phyloP scores from a whole-genome alignment of 2,329 filamentous ascomycete genomes.

The Hirsutella rhossiliensis region DNA sequence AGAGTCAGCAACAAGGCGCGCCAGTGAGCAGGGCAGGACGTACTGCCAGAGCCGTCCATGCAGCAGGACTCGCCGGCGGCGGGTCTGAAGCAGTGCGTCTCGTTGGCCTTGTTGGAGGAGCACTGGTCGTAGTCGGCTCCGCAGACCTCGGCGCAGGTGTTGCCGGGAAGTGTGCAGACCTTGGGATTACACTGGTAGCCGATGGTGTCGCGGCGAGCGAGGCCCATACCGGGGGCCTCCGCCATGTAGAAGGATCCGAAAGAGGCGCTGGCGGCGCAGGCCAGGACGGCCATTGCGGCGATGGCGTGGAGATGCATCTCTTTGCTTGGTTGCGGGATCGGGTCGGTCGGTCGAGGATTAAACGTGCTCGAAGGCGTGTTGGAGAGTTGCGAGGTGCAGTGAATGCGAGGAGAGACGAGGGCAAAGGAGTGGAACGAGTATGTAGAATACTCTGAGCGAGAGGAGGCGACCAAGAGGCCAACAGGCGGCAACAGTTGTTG shows the following conservation, averaged over 20 bases:
- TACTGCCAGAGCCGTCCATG: slow-evolving; percentile 43
- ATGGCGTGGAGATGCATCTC: slow-evolving; percentile 24
- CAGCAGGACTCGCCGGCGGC: slow-evolving; percentile 42
- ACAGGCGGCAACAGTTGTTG: not conserved
- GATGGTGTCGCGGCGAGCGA: slow-evolving; percentile 29
- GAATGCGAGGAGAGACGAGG: not conserved
- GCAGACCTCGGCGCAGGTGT: slow-evolving; percentile 43
- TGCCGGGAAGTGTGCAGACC: slow-evolving; percentile 31
- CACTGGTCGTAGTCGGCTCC: slow-evolving; percentile 37
- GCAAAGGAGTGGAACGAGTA: slow-evolving; percentile 4
- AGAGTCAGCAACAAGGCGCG: not conserved
- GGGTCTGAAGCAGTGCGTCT: slow-evolving; percentile 48
- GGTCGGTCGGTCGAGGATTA: not conserved
- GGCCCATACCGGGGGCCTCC: slow-evolving; percentile 23
- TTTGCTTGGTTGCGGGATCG: not conserved
- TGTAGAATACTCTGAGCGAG: not conserved
- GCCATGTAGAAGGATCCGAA: slow-evolving; percentile 25
- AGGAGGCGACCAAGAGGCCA: not conserved
- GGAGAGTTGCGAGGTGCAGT: not conserved
- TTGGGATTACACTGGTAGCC: slow-evolving; percentile 40
- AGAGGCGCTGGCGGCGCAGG: slow-evolving; percentile 14
- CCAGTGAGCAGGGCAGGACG: slow-evolving; percentile 14
- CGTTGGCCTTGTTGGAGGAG: slow-evolving; percentile 28
- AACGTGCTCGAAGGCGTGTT: not conserved
- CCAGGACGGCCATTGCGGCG: slow-evolving; percentile 14